These are phyloP conservation scores for Geotrichum macrosporum DNA, from an alignment of 1,139 yeast genomes.

Conservation along the genomic window DNA sequence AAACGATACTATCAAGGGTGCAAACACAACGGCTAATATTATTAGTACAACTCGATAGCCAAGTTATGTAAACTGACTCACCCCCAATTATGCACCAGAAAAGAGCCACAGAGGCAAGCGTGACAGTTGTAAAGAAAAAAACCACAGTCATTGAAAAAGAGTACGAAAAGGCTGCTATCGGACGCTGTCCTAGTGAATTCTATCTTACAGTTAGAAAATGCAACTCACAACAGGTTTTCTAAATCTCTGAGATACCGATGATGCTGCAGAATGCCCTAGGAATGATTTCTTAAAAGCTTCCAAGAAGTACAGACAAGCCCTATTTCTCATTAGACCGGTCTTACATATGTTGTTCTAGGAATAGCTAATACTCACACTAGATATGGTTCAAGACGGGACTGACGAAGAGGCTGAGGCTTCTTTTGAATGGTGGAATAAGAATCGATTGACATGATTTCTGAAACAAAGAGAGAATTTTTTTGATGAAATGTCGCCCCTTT, in stretches of 20 bases:
- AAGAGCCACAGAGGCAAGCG: conserved; percentile 5
- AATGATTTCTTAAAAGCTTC: too few relatives aligned
- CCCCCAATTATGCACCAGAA: conserved; percentile 4
- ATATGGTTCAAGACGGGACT: conserved; percentile 16
- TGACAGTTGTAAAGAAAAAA: neutral
- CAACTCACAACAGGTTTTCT: too few relatives aligned
- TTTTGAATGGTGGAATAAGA: conserved; percentile 8
- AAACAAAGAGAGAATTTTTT: too few relatives aligned
- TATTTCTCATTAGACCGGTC: too few relatives aligned
- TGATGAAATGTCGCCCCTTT: too few relatives aligned
- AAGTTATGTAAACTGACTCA: neutral
- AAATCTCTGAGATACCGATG: too few relatives aligned
- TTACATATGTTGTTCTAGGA: too few relatives aligned
- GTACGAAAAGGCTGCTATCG: neutral
- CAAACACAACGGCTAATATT: neutral
- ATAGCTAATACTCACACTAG: conserved; percentile 16
- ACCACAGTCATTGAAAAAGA: neutral
- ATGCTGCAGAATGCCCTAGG: neutral
- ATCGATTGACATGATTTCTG: conserved; percentile 18
- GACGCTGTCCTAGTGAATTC: conserved; percentile 2
- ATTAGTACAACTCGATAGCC: neutral
- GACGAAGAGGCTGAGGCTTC: conserved; percentile 12
- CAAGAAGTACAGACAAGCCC: too few relatives aligned
- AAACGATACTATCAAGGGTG: conserved; percentile 5
- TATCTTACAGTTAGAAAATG: neutral